These are phyloP conservation scores for Cryphonectria parasitica DNA, from an alignment of 2,329 filamentous ascomycete genomes.

Conservation along the genomic window DNA sequence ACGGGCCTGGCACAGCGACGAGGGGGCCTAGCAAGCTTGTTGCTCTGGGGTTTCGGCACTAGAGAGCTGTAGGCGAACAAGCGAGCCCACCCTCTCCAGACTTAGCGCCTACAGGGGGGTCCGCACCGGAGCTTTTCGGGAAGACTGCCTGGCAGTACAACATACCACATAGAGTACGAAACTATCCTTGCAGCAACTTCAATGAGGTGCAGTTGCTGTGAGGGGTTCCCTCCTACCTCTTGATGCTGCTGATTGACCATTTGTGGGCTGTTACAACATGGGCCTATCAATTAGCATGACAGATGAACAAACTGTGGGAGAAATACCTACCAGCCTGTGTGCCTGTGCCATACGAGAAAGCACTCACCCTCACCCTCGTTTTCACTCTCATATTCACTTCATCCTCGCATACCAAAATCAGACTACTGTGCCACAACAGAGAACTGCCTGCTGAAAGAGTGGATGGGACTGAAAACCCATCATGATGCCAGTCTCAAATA, in stretches of 20 bases:
- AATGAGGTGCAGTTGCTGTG: not conserved
- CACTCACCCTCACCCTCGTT: not conserved
- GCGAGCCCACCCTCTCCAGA: constrained; percentile 1
- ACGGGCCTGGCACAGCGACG: not conserved
- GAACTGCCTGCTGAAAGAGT: not conserved
- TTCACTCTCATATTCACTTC: not conserved
- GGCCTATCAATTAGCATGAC: not conserved
- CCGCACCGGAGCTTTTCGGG: not conserved
- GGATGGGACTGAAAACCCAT: not conserved
- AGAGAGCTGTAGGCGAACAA: not conserved
- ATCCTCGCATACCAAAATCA: not conserved
- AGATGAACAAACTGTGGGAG: not conserved
- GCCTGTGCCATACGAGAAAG: not conserved
- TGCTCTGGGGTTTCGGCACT: constrained; percentile 6
- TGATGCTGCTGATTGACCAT: no score
- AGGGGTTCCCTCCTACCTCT: not conserved
- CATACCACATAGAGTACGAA: no score
- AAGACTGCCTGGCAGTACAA: not conserved
- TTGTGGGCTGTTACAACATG: no score
- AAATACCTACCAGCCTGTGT: not conserved
- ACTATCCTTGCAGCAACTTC: no score
- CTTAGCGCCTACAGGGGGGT: not conserved
- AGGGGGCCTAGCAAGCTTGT: not conserved
- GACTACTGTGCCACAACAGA: not conserved
- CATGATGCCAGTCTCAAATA: not conserved